Conservation (phyloP, 306 rosid species). For the Lablab purpureus region DNA sequence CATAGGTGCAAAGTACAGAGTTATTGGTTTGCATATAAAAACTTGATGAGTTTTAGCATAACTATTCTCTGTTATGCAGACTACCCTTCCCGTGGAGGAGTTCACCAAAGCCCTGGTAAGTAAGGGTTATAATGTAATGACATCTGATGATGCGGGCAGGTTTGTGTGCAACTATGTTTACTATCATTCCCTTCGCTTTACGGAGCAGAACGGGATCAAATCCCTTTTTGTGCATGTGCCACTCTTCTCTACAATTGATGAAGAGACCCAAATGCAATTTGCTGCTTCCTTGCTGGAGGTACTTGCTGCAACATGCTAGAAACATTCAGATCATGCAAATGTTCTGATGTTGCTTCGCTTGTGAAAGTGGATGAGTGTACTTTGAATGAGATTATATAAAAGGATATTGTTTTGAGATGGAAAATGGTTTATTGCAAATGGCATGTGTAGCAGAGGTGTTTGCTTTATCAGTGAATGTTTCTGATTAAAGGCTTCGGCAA, state of each 20-base stretch:
- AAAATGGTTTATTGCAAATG: conserved; percentile 42
- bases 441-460: conserved; percentile 34
- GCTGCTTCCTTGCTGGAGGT: conserved; percentile 88
- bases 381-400: conserved; percentile 44
- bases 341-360: conserved; percentile 41
- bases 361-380: conserved; percentile 49
- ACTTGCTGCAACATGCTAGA: conserved; percentile 66
- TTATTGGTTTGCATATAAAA: conserved; percentile 8
- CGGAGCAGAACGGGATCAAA: conserved; percentile 76
- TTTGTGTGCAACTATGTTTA: conserved; percentile 97
- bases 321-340: conserved; percentile 37
- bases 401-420: conserved; percentile 40
- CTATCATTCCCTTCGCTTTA: conserved; percentile 89
- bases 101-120: conserved; percentile 75
- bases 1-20: neutral
- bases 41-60: conserved; percentile 22
- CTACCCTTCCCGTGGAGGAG: conserved; percentile 83
- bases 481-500: conserved; percentile 36
- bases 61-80: conserved; percentile 56
- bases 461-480: conserved; percentile 43
- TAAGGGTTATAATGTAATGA: conserved; percentile 82
- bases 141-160: conserved; percentile 94
- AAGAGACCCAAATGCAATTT: conserved; percentile 89
- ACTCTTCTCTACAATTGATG: conserved; percentile 77
- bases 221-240: conserved; percentile 96